Conservation (phyloP, 441 rosid genomes). For the Pelargonium australe region DNA sequence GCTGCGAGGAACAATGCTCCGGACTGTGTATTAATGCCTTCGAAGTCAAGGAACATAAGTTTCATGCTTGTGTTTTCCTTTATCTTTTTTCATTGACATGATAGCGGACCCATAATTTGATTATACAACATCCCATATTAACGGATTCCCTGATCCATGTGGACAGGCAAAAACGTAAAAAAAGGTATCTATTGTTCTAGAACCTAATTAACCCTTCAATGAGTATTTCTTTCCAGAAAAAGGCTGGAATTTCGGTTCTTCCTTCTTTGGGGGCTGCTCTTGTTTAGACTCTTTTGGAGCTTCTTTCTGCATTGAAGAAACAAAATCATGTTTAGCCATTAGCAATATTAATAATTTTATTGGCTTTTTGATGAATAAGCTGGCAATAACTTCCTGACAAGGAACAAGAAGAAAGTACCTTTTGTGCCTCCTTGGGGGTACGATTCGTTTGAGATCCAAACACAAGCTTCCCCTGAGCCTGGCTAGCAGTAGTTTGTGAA, state of each 20-base stretch:
- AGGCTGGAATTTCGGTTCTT: slow-evolving; percentile 46
- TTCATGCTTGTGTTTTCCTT: slow-evolving; percentile 2
- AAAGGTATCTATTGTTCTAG: neutral
- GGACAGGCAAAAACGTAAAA: no score
- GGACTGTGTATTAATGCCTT: no score
- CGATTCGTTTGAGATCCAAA: slow-evolving; percentile 43
- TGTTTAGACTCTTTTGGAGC: slow-evolving; percentile 25
- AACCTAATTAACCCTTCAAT: slow-evolving; percentile 26
- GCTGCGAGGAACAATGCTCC: no score
- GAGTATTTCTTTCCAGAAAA: slow-evolving; percentile 56
- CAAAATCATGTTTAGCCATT: neutral
- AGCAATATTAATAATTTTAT: neutral
- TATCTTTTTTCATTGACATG: neutral
- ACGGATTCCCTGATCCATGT: no score
- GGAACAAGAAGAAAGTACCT: slow-evolving; percentile 22
- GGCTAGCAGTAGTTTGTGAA: slow-evolving; percentile 15
- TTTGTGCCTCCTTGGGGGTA: slow-evolving; percentile 20
- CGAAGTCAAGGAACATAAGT: slow-evolving; percentile 6
- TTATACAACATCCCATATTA: slow-evolving; percentile 20
- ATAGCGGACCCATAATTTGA: slow-evolving; percentile 17
- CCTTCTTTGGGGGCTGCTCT: slow-evolving; percentile 27
- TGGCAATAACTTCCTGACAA: neutral
- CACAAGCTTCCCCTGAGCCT: slow-evolving; percentile 40
- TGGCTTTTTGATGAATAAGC: no score
- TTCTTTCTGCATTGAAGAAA: slow-evolving; percentile 24